These are phyloP conservation scores for Wallacemonas sp. DNA, from an alignment of 208 protist species.

Conservation along the genomic window DNA sequence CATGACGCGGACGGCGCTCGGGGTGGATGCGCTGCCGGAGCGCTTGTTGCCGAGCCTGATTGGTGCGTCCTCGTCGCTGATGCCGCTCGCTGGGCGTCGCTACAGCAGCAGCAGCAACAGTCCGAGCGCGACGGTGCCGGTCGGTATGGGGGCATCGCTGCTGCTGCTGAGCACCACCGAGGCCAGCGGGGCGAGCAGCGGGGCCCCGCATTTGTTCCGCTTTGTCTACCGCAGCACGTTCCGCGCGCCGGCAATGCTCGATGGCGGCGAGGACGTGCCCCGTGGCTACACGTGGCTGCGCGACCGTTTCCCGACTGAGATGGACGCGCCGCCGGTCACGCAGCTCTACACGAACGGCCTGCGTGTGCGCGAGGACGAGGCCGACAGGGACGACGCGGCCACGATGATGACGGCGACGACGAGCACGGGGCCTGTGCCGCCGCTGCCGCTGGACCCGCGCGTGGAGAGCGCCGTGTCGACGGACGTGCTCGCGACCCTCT, in stretches of 20 bases:
- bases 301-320: constrained; percentile 33
- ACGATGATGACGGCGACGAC: background rate
- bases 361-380: background rate
- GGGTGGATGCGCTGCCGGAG: constrained; percentile 15
- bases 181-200: constrained; percentile 14
- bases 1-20: constrained; percentile 39
- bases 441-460: background rate
- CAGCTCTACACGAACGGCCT: background rate
- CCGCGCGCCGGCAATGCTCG: constrained; percentile 66
- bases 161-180: background rate
- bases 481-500: constrained; percentile 31
- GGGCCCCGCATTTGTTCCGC: constrained; percentile 28
- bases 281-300: constrained; percentile 75
- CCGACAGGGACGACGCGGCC: background rate
- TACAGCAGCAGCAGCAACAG: no score
- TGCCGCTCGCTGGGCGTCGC: no score
- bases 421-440: background rate
- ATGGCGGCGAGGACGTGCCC: constrained; percentile 71
- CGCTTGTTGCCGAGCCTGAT: background rate
- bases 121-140: background rate
- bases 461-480: constrained; percentile 4
- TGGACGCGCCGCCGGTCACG: constrained; percentile 32
- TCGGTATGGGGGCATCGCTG: background rate
- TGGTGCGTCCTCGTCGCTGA: no score
- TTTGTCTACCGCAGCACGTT: constrained; percentile 65